Evolutionary conservation across 2,329 filamentous ascomycete genomes (phyloP).

Genomic region (Ascomycota sp.): DNA sequence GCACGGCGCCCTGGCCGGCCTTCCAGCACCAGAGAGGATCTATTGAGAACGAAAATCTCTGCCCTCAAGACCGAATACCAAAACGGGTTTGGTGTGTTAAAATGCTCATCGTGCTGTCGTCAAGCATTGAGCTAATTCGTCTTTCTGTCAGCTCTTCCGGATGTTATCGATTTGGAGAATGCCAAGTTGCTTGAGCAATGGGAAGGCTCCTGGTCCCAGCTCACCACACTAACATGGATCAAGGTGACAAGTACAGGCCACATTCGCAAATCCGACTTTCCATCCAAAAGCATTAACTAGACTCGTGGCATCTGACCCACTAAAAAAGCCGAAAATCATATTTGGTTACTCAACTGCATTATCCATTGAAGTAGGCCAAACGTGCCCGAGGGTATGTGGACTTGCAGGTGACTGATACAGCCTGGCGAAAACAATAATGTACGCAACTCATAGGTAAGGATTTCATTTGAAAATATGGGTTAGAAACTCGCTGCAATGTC

Average conservation of each 20-base stretch:
- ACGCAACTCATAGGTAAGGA: too few relatives aligned
- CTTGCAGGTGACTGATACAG: too few relatives aligned
- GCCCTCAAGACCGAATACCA: conserved; percentile 61
- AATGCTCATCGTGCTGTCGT: background rate
- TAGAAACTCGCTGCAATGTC: too few relatives aligned
- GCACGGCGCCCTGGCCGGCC: conserved; percentile 61
- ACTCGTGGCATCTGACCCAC: background rate
- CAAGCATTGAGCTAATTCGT: background rate
- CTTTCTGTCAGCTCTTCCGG: conserved; percentile 39
- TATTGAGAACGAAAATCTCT: conserved; percentile 50
- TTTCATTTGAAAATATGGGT: too few relatives aligned
- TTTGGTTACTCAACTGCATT: too few relatives aligned
- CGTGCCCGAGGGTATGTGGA: too few relatives aligned
- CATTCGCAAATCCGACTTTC: conserved; percentile 54
- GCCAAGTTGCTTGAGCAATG: conserved; percentile 47
- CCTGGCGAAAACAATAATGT: too few relatives aligned
- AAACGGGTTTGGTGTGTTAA: conserved; percentile 51
- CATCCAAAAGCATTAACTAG: conserved; percentile 28
- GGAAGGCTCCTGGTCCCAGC: conserved; percentile 68
- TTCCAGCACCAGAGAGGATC: conserved; percentile 54
- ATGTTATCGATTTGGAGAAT: conserved; percentile 48
- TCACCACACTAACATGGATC: conserved; percentile 58
- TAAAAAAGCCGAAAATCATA: too few relatives aligned
- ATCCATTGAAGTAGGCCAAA: too few relatives aligned
- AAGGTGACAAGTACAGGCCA: conserved; percentile 46